Evolutionary conservation across 2,329 filamentous ascomycete species (phyloP).

Genomic region (Byssochlamys sp.): DNA sequence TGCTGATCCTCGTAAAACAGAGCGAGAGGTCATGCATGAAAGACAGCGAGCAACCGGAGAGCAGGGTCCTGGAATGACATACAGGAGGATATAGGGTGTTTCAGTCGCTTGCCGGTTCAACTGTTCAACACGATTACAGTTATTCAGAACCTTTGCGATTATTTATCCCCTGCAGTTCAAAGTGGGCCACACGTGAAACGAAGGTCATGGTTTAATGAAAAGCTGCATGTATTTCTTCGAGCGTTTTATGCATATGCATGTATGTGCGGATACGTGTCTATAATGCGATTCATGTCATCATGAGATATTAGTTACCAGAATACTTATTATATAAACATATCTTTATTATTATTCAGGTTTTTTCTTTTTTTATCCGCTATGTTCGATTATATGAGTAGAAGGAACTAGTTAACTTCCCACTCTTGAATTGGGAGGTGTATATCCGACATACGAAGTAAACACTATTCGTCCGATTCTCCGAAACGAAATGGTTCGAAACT

Average conservation of each 20-base stretch:
- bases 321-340: too few relatives aligned
- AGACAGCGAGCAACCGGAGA: not conserved
- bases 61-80: not conserved
- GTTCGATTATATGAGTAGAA: too few relatives aligned
- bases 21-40: not conserved
- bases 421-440: too few relatives aligned
- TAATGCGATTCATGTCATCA: not conserved
- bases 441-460: too few relatives aligned
- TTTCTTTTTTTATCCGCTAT: too few relatives aligned
- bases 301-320: not conserved
- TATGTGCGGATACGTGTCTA: not conserved
- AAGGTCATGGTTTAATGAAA: conserved; percentile 8
- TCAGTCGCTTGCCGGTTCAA: not conserved
- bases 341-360: too few relatives aligned
- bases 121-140: not conserved
- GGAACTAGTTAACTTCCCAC: too few relatives aligned
- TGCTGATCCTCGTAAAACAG: not conserved
- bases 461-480: not conserved
- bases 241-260: not conserved
- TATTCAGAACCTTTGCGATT: not conserved
- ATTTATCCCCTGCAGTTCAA: conserved; percentile 7
- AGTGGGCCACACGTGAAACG: conserved; percentile 11
- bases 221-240: not conserved
- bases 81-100: not conserved
- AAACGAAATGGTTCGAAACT: too few relatives aligned